Conservation (phyloP, 805 yeast genomes). For the Candida takata region DNA sequence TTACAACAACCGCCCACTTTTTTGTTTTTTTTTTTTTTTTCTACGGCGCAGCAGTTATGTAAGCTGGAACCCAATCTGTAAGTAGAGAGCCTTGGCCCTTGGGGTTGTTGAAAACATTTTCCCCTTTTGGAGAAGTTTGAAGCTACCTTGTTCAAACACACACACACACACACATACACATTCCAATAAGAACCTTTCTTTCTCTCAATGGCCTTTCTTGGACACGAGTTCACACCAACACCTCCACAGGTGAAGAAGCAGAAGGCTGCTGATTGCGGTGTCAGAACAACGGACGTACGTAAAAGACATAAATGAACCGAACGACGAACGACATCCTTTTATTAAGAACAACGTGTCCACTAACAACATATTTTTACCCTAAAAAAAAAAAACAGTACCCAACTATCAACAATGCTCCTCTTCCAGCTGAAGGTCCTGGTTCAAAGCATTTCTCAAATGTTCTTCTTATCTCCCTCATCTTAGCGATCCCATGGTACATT, state of each 20-base stretch:
- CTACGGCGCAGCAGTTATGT: too few species aligned
- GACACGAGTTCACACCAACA: constrained; percentile 51
- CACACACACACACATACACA: too few species aligned
- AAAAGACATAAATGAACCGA: too few species aligned
- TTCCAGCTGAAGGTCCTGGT: constrained; percentile 91
- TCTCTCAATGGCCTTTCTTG: constrained; percentile 21
- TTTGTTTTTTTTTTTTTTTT: too few species aligned
- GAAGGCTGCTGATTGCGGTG: constrained; percentile 41
- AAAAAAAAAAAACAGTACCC: constrained; percentile 36
- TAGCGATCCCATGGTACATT: constrained; percentile 55
- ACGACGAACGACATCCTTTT: too few species aligned
- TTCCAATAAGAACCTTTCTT: constrained; percentile 19
- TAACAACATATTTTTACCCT: too few species aligned
- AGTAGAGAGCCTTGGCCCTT: neutral
- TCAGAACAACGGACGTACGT: constrained; percentile 24
- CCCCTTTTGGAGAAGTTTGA: too few species aligned
- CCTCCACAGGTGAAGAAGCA: constrained; percentile 40
- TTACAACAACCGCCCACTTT: too few species aligned
- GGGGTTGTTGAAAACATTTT: too few species aligned
- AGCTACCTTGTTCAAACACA: too few species aligned
- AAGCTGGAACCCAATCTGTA: too few species aligned
- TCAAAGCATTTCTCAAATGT: constrained; percentile 66
- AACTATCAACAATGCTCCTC: constrained; percentile 75
- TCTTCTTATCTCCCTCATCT: constrained; percentile 40
- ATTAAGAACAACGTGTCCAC: too few species aligned